Conservation (phyloP, 2,329 filamentous ascomycete species). For the Diaporthe ampelina region DNA sequence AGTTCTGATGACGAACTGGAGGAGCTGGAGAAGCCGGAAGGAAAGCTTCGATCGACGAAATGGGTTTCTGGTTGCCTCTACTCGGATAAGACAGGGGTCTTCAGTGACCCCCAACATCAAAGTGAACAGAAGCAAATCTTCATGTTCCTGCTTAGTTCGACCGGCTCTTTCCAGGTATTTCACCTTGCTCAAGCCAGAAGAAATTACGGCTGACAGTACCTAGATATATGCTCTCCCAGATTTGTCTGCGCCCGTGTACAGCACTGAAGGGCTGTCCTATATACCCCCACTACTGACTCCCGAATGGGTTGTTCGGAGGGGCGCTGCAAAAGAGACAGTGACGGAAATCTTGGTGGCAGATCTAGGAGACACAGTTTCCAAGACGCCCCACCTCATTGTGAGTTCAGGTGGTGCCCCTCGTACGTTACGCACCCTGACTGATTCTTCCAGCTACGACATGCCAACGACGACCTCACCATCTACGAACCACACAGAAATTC, state of each 20-base stretch:
- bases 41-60: constrained; percentile 70
- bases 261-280: constrained; percentile 82
- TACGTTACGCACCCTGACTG: constrained; percentile 30
- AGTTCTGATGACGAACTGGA: constrained; percentile 88
- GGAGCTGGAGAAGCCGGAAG: constrained; percentile 77
- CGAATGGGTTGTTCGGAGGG: constrained; percentile 78
- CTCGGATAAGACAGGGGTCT: constrained; percentile 71
- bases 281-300: constrained; percentile 82
- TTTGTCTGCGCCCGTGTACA: constrained; percentile 78
- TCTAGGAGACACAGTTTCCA: constrained; percentile 80
- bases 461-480: constrained; percentile 85
- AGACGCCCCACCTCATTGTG: constrained; percentile 86
- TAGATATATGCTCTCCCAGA: constrained; percentile 84
- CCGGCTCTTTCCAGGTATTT: constrained; percentile 82
- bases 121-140: constrained; percentile 67
- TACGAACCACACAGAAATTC: constrained; percentile 82
- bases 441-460: constrained; percentile 75
- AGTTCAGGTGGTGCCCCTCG: constrained; percentile 51
- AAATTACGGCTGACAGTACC: constrained; percentile 36
- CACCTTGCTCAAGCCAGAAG: constrained; percentile 49
- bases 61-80: constrained; percentile 92
- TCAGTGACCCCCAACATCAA: constrained; percentile 59
- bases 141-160: constrained; percentile 81
- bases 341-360: constrained; percentile 87
- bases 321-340: constrained; percentile 79